phyloP scores from a whole-genome alignment of 2,329 filamentous ascomycete genomes.

The Lachnellula subtilissima region DNA sequence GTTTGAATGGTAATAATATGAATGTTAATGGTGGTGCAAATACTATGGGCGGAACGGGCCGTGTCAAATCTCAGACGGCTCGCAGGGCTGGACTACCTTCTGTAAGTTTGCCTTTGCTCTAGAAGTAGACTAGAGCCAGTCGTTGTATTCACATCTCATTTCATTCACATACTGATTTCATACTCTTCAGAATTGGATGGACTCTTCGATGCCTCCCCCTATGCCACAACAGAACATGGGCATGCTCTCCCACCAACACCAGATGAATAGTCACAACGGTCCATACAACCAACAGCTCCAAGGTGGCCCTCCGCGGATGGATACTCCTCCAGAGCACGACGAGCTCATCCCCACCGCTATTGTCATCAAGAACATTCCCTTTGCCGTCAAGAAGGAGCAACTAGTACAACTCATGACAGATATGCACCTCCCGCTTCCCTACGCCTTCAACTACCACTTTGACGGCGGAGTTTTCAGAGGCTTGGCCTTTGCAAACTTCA shows the following conservation, averaged over 20 bases:
- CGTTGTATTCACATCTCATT: background rate
- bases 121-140: too few species aligned
- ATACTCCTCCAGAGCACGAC: conserved; percentile 41
- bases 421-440: conserved; percentile 86
- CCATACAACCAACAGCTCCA: conserved; percentile 20
- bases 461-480: conserved; percentile 96
- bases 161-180: conserved; percentile 18
- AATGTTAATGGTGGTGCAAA: conserved; percentile 60
- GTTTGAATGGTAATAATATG: conserved; percentile 48
- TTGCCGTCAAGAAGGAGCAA: conserved; percentile 96
- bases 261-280: conserved; percentile 35
- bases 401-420: conserved; percentile 91
- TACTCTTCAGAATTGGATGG: conserved; percentile 54
- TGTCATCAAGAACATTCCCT: conserved; percentile 99
- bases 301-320: conserved; percentile 14
- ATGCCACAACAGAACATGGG: conserved; percentile 40
- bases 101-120: conserved; percentile 48
- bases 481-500: conserved; percentile 96
- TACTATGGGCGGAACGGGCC: conserved; percentile 57
- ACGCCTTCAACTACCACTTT: conserved; percentile 99
- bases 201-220: conserved; percentile 46
- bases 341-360: conserved; percentile 97
- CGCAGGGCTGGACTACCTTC: conserved; percentile 62
- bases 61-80: conserved; percentile 47
- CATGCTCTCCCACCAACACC: conserved; percentile 27